phyloP scores from a whole-genome alignment of 2,329 filamentous ascomycete species.

The Talaromyces sp. region DNA sequence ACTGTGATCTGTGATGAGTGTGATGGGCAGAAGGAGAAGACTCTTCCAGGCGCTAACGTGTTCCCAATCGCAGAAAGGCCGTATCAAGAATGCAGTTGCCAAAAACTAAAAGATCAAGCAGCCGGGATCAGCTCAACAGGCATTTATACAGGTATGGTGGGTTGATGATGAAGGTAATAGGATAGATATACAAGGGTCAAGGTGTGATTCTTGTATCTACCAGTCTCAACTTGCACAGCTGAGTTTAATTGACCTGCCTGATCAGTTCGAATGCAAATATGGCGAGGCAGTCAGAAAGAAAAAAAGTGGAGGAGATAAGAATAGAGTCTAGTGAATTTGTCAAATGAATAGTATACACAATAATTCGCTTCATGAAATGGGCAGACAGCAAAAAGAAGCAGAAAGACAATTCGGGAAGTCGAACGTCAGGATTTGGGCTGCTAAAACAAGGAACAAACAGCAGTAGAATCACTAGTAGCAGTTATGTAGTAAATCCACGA shows the following conservation, averaged over 20 bases:
- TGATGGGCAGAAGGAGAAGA: background rate
- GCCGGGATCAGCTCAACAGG: background rate
- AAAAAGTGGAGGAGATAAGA: constrained; percentile 7
- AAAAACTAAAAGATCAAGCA: background rate
- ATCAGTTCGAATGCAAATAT: constrained; percentile 12
- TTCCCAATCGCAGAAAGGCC: constrained; percentile 18
- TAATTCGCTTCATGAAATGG: constrained; percentile 19
- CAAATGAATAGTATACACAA: constrained; percentile 35
- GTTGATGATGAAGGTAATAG: constrained; percentile 10
- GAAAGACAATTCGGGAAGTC: constrained; percentile 28
- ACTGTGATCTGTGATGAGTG: background rate
- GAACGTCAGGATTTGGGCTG: constrained; percentile 12
- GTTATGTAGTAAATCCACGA: background rate
- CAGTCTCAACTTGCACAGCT: background rate
- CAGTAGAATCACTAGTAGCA: background rate
- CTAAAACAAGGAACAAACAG: background rate
- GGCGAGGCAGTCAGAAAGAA: background rate
- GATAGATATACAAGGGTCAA: constrained; percentile 8
- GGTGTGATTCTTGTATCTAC: background rate
- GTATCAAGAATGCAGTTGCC: background rate
- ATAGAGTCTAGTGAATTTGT: background rate
- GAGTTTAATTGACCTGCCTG: constrained; percentile 6
- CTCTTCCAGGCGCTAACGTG: constrained; percentile 21
- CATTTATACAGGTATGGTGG: constrained; percentile 13
- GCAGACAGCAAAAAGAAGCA: constrained; percentile 22